Conservation (phyloP, 2,329 filamentous ascomycete genomes). For the Verticillium longisporum region DNA sequence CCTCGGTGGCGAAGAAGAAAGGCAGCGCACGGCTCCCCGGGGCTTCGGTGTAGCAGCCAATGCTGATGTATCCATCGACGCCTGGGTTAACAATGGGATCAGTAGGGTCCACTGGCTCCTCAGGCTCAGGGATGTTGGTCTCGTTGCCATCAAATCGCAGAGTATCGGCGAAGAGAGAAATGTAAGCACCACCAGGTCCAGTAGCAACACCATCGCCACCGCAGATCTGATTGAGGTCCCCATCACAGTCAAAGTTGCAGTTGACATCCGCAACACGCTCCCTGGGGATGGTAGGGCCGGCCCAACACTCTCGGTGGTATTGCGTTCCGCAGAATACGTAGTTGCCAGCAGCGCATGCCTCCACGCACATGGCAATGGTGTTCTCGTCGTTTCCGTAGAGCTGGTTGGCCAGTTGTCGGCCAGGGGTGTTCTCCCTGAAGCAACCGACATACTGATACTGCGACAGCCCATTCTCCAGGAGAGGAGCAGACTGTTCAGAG, state of each 20-base stretch:
- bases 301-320: slow-evolving; percentile 49
- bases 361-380: slow-evolving; percentile 38
- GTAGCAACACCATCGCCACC: slow-evolving; percentile 38
- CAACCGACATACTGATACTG: slow-evolving; percentile 48
- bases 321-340: slow-evolving; percentile 40
- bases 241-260: slow-evolving; percentile 45
- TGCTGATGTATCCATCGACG: slow-evolving; percentile 16
- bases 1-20: slow-evolving; percentile 6
- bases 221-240: slow-evolving; percentile 42
- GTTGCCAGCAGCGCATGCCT: slow-evolving; percentile 26
- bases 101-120: slow-evolving; percentile 10
- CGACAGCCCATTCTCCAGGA: slow-evolving; percentile 33
- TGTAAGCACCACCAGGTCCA: slow-evolving; percentile 27
- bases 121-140: slow-evolving; percentile 12
- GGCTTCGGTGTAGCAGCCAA: slow-evolving; percentile 15
- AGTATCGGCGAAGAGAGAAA: slow-evolving; percentile 40
- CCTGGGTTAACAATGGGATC: slow-evolving; percentile 29
- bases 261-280: slow-evolving; percentile 34
- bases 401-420: slow-evolving; percentile 38
- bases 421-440: slow-evolving; percentile 49
- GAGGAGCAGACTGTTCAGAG: slow-evolving; percentile 44
- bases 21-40: slow-evolving; percentile 13
- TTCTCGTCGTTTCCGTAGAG: slow-evolving; percentile 31
- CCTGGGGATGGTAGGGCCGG: slow-evolving; percentile 38
- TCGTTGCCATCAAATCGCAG: slow-evolving; percentile 19